These are phyloP conservation scores for Telfairia occidentalis DNA, from an alignment of 331 rosid genomes.

Conservation along the genomic window DNA sequence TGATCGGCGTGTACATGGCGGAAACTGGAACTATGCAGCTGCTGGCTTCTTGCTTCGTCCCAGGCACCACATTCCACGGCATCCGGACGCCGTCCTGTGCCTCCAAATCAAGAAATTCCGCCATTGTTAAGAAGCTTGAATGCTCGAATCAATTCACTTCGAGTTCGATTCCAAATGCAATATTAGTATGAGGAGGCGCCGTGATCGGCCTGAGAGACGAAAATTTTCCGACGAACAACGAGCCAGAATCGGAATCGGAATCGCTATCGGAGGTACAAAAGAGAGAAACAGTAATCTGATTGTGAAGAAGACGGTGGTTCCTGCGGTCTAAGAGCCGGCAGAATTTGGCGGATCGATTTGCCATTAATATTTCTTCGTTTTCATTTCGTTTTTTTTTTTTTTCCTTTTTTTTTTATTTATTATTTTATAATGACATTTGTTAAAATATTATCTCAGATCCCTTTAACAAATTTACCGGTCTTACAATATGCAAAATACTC, in stretches of 20 bases:
- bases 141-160: background rate
- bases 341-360: conserved; percentile 16
- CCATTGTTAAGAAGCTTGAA: conserved; percentile 25
- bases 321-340: conserved; percentile 6
- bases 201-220: background rate
- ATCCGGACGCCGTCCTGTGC: conserved; percentile 92
- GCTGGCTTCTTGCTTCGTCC: conserved; percentile 60
- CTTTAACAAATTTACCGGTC: conserved; percentile 3
- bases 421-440: too few species aligned
- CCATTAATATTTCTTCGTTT: background rate
- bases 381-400: too few species aligned
- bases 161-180: background rate
- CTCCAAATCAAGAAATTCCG: conserved; percentile 80
- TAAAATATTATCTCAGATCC: too few species aligned
- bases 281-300: background rate
- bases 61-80: conserved; percentile 98
- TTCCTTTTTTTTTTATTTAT: too few species aligned
- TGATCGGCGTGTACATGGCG: conserved; percentile 76
- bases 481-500: too few species aligned
- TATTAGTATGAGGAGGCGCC: background rate
- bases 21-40: conserved; percentile 72
- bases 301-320: background rate
- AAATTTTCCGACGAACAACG: background rate
- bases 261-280: background rate
- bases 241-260: background rate